Base-by-base conservation (phyloP, 176 grass and related monocot species). In the Hordeum marinum region DNA sequence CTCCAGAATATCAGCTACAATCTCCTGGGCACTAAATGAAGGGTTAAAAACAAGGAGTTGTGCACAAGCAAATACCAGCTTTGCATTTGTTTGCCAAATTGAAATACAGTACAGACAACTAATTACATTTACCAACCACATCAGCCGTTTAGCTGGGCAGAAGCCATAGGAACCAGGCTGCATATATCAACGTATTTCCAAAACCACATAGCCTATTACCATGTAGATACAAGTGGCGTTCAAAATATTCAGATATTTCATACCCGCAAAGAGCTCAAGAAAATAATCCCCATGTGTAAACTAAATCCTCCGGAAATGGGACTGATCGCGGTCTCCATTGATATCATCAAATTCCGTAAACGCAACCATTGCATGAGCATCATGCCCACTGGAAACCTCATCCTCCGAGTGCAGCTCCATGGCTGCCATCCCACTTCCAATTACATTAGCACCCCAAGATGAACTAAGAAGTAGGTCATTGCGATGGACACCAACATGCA, bases 61-160 rank as follows among this genome's bases (percentile, higher is more conserved):
- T n/a, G 32, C 10, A 69, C 7, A 5, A 65, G 34, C 24, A 78
- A 73, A 72, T 13, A 83, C 61, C 34, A 26, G 10, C 18, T 78
- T 84, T 35, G 1, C 42, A 4, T 64, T 59, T 41, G 81, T 89
- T 75, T 80, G 63, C 1, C 37, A 60, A 87, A 78, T 20, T 9
- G 24, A 62, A 80, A 75, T 65, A 86, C 46, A 75, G 74, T 79
- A 81, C 48, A 79, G 1, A 61, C 42, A 86, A 65, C 32, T 87
- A 90, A 77, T 85, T 87, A 90, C 91, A 90, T 9, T 87, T 84
- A 20, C 46, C 63, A 90, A 59, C 65, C 23, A 68, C 50, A 67
- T 78, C 45, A 34, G 65, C 20, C 23, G 41, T 37, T 66, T 61
- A 65, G 70, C 27, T 73, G 77, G 36, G 54, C 61, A 78, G 7